Evolutionary conservation across 1,284 basidiomycete genomes (phyloP), one percentile per base, ranked within the genome.

Genomic region (Microbotryomycetes sp.): DNA sequence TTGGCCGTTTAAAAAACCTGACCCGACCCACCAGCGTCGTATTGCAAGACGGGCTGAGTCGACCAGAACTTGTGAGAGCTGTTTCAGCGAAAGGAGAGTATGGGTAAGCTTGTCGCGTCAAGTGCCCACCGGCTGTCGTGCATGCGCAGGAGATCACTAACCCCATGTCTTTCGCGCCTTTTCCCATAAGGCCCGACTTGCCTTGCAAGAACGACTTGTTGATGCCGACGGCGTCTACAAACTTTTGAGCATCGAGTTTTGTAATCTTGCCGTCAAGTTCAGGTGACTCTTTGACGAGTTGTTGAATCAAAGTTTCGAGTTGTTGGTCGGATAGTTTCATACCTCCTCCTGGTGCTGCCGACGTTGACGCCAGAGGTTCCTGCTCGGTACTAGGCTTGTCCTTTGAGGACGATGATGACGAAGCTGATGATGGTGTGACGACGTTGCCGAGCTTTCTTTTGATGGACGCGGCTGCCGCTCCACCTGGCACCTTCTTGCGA

Each of bases 41-140:
- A 78, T 73, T 96, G 91, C 50, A 89, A 87, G 7, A 99, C 96
- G 3, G 96, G 96, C 76, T 97, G 92, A 4, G 92, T 96, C 49
- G 81, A 84, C 92, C 92, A 97, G 78, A 97, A 97, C 90, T 94
- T 94, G 76, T 94, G 90, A 3, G 63, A 62, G 9, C 67, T 66
- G 53, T 31, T 19, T 19, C n/a, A 0, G 14, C 1, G 14, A 3
- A 25, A 12, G 19, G 3, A 9, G 6, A 16, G 29, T n/a, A 4
- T 19, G 25, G 4, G 16, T 51, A 3, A 48, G 48, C 42, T 6
- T 7, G 2, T 7, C 23, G 1, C 15, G 23, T 49, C 47, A 49
- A 9, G 47, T 7, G n/a, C 9, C 7, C 48, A 9, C 22, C 48
- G 28, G 7, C 48, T 26, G 28, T 26, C n/a, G n/a, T n/a, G n/a